Evolutionary conservation across 2,329 filamentous ascomycete species (phyloP), one percentile per base, ranked within the genome.

Genomic region (Akanthomyces lecanii): DNA sequence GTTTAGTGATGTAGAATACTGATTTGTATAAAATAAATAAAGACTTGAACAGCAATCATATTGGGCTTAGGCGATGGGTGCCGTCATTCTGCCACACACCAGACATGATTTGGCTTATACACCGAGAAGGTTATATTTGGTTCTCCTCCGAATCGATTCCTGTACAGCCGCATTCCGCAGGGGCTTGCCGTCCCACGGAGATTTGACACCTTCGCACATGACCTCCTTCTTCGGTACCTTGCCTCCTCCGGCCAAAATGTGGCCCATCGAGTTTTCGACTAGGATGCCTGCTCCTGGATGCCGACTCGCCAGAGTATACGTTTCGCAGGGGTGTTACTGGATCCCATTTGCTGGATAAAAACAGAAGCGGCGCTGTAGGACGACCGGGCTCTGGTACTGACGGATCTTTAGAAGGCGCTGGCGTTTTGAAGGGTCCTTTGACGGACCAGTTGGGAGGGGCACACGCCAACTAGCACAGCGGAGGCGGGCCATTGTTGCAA

Each of bases 301-400:
- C 1, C 23, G 18, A 40, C 12, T 54, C 16, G 67, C 59, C 66
- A 73, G 60, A 62, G 4, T 65, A 77, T 71, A 69, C 79, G 74
- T 63, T 74, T 61, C 55, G 55, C 42, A 78, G 65, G 4, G 80
- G 80, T 21, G 80, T 82, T 12, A 80, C 76, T n/a, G 80, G 80
- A 62, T 82, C 80, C 14, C 76, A 72, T 6, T 71, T 64, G 56
- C 75, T 78, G 16, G 75, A 73, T 4, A 82, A 64, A 66, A 80
- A 81, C 28, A 82, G 68, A 25, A 82, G 66, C 4, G 80, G 79
- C 4, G 76, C 76, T 1, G 70, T 69, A 0, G 80, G 79, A 40
- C 66, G 71, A 7, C 69, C 75, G 12, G 65, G 65, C 2, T 65
- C 63, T 1, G 69, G 16, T 33, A 66, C 42, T 11, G 38, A 61